Conservation (phyloP, 1,139 yeast species). For the Candida neerlandica region DNA sequence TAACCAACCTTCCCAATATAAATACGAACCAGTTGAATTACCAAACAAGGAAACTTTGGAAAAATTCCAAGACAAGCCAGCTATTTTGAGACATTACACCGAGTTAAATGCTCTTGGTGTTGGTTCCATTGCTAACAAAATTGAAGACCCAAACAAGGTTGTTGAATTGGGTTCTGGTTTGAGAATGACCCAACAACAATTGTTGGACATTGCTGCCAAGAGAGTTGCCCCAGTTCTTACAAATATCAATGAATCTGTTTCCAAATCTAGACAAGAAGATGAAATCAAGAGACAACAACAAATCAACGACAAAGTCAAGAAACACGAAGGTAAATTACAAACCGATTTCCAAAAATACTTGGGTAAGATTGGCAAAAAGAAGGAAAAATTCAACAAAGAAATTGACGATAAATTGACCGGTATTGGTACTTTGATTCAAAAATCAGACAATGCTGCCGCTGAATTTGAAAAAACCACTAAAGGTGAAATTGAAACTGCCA, state of each 20-base stretch:
- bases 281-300: slow-evolving; percentile 46
- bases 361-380: slow-evolving; percentile 41
- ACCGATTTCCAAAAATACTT: slow-evolving; percentile 46
- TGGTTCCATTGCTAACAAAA: slow-evolving; percentile 41
- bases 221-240: slow-evolving; percentile 60
- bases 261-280: slow-evolving; percentile 49
- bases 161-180: slow-evolving; percentile 59
- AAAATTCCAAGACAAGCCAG: slow-evolving; percentile 49
- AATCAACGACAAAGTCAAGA: slow-evolving; percentile 38
- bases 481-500: slow-evolving; percentile 49
- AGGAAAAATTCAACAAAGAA: slow-evolving; percentile 41
- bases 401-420: slow-evolving; percentile 39
- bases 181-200: slow-evolving; percentile 55
- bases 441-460: slow-evolving; percentile 35
- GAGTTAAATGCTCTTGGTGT: slow-evolving; percentile 53
- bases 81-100: slow-evolving; percentile 48
- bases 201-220: slow-evolving; percentile 56
- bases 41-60: slow-evolving; percentile 47
- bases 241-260: slow-evolving; percentile 53
- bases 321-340: slow-evolving; percentile 48
- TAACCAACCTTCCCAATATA: slow-evolving; percentile 31
- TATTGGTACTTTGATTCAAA: slow-evolving; percentile 31
- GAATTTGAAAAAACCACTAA: slow-evolving; percentile 42
- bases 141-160: slow-evolving; percentile 54
- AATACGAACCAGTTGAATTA: slow-evolving; percentile 35